phyloP scores from a whole-genome alignment of 179 eudicot species.

The Silene coronaria region DNA sequence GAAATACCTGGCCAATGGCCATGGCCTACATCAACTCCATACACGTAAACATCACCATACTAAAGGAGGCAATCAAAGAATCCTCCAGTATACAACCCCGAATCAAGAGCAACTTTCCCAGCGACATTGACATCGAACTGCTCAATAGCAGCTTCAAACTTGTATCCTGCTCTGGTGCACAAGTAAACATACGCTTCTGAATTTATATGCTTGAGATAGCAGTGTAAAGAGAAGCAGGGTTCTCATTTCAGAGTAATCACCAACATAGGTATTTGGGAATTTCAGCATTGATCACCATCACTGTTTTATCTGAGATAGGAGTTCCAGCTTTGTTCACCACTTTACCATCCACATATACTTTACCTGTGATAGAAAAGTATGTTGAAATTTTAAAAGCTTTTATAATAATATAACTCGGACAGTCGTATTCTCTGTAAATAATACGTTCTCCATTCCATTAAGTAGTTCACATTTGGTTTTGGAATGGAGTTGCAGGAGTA shows the following conservation, averaged over 20 bases:
- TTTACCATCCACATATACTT: conserved; percentile 84
- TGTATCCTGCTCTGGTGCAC: conserved; percentile 80
- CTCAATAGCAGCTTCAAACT: conserved; percentile 93
- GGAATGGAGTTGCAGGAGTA: neutral
- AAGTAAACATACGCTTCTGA: conserved; percentile 19
- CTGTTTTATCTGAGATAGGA: conserved; percentile 74
- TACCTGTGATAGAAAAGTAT: conserved; percentile 44
- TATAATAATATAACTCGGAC: neutral
- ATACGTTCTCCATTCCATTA: neutral
- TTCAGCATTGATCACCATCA: conserved; percentile 85
- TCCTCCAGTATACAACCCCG: conserved; percentile 96
- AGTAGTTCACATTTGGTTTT: neutral
- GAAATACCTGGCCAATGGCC: conserved; percentile 93
- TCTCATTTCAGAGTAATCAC: conserved; percentile 58
- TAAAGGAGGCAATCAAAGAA: conserved; percentile 97
- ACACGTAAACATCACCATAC: conserved; percentile 76
- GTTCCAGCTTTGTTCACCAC: conserved; percentile 79
- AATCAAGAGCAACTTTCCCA: conserved; percentile 91
- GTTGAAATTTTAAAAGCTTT: conserved; percentile 1
- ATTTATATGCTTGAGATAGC: neutral
- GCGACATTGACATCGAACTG: conserved; percentile 69
- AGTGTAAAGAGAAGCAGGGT: conserved; percentile 13
- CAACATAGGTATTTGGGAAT: conserved; percentile 99
- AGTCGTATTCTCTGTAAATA: neutral
- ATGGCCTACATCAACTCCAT: conserved; percentile 96